Evolutionary conservation across 1,284 basidiomycete genomes (phyloP).

Genomic region (Boletus sp.): DNA sequence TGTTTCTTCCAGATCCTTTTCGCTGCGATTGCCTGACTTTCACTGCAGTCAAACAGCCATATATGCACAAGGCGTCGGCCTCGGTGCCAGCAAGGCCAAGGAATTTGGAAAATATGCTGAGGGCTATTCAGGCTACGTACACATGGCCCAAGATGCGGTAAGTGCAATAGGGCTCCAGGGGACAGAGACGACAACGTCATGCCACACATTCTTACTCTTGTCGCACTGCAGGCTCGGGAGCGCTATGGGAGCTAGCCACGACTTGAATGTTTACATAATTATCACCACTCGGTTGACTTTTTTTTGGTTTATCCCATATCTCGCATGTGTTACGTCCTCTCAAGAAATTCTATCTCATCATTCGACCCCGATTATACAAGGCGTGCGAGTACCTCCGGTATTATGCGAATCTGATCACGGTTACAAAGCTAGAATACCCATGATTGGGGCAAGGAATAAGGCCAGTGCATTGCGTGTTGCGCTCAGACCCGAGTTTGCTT

Average conservation of each 20-base stretch:
- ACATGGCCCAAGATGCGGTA: constrained; percentile 74
- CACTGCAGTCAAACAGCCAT: constrained; percentile 71
- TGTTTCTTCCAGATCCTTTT: constrained; percentile 8
- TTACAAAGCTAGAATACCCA: constrained; percentile 36
- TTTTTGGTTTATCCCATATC: constrained; percentile 24
- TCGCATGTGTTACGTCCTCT: constrained; percentile 21
- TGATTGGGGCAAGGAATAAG: constrained; percentile 32
- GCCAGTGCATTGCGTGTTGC: constrained; percentile 29
- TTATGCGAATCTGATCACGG: background rate
- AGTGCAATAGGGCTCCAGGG: constrained; percentile 31
- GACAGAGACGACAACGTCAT: constrained; percentile 27
- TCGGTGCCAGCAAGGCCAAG: constrained; percentile 87
- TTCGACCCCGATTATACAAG: constrained; percentile 12
- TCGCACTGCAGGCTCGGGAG: constrained; percentile 49
- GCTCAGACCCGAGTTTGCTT: constrained; percentile 29
- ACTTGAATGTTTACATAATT: constrained; percentile 20
- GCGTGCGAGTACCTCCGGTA: constrained; percentile 3
- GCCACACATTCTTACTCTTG: constrained; percentile 30
- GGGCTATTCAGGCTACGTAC: constrained; percentile 71
- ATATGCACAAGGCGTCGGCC: constrained; percentile 83
- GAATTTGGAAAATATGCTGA: constrained; percentile 79
- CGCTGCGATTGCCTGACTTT: constrained; percentile 14
- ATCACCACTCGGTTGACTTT: constrained; percentile 8
- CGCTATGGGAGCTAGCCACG: constrained; percentile 39
- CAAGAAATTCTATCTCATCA: constrained; percentile 29